Evolutionary conservation across 176 grass and related monocot genomes (phyloP), one percentile per base, ranked within the genome.

Genomic region (Pontederia paniculata): DNA sequence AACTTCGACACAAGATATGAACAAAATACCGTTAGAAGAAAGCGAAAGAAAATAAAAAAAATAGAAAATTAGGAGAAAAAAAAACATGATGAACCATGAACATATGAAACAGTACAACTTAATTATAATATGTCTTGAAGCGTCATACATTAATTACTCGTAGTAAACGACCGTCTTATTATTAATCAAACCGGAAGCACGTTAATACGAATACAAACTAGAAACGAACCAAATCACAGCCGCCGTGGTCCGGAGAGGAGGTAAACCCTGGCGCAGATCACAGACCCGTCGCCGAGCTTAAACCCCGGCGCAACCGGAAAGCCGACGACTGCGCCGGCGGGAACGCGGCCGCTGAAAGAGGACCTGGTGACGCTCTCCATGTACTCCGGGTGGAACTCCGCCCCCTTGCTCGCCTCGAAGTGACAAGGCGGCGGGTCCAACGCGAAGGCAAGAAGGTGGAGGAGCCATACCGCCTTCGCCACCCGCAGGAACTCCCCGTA

Each of bases 401-500:
- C 84, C 9, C 70, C 85, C 52, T 78, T 84, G 42, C 59, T 78
- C 57, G 84, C 86, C 63, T 89, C 82, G 72, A 96, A 97, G 54
- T 90, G 45, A 69, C 64, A 79, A 10, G 72, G 74, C 73, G 79
- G 84, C 5, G 93, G 86, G 41, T 90, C 80, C 13, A 84, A 90
- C 4, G 91, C 87, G 52, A 81, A 76, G 0, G 86, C 80, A 14
- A 97, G 55, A 63, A 79, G 82, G 70, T 97, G 93, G 53, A 97
- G 45, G 14, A 97, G 65, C 86, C 93, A 88, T 72, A 97, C 80
- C 48, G 93, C 83, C 58, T 91, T 97, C 0, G 86, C 86, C 64
- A 91, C 57, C 65, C 83, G 84, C 8, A 97, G 86, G 79, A 97
- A 97, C 21, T 83, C 86, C 66, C 84, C 86, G 66, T 97, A 97